These are phyloP conservation scores for Diversispora epigaea DNA, from an alignment of 192 early-diverging fungal species.

Conservation along the genomic window DNA sequence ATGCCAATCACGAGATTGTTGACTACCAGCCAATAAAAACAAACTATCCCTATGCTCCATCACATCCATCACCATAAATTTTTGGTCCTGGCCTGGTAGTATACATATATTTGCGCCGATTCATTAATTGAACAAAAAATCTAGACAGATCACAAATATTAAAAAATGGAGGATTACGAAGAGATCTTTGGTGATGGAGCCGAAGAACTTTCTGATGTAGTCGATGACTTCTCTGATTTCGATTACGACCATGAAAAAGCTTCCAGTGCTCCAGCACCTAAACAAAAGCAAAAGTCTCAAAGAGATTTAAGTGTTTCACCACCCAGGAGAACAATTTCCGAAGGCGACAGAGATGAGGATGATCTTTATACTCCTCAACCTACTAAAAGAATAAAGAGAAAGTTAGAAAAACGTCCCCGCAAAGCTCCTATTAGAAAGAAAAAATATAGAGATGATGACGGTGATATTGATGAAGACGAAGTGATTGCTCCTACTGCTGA, in stretches of 20 bases:
- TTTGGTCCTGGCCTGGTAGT: too few species aligned
- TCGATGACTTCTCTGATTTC: slow-evolving; percentile 9
- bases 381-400: neutral
- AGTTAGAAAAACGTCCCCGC: neutral
- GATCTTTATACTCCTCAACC: neutral
- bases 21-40: too few species aligned
- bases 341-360: slow-evolving; percentile 1
- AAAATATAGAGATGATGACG: neutral
- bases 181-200: slow-evolving; percentile 15
- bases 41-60: too few species aligned
- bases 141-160: too few species aligned
- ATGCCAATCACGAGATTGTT: too few species aligned
- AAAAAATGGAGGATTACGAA: slow-evolving; percentile 3
- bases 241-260: neutral
- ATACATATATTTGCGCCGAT: too few species aligned
- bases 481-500: neutral
- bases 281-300: neutral
- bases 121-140: too few species aligned
- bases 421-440: neutral
- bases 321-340: neutral
- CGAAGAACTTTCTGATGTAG: slow-evolving; percentile 5
- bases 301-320: neutral
- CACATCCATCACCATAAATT: too few species aligned
- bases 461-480: neutral
- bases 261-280: neutral